phyloP scores from a whole-genome alignment of 2,329 filamentous ascomycete genomes.

The Penicillium expansum region DNA sequence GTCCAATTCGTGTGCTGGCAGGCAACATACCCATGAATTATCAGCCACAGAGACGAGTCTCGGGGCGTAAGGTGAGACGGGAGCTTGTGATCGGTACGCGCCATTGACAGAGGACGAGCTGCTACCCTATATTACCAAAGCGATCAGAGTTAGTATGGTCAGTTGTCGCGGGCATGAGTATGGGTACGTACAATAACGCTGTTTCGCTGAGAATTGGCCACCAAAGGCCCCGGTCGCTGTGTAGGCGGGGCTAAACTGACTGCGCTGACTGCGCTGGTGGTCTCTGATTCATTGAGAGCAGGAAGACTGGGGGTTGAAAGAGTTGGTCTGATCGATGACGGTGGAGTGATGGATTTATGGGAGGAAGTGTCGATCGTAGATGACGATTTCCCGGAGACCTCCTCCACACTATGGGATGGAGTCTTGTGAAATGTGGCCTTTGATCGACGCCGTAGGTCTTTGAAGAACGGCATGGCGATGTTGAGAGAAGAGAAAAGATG shows the following conservation, averaged over 20 bases:
- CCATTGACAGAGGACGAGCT: slow-evolving; percentile 35
- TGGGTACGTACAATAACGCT: slow-evolving; percentile 41
- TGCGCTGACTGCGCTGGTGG: slow-evolving; percentile 26
- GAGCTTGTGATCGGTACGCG: slow-evolving; percentile 51
- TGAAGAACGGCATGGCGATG: slow-evolving; percentile 61
- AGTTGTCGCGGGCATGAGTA: neutral
- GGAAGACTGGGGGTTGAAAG: slow-evolving; percentile 64
- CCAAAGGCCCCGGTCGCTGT: slow-evolving; percentile 47
- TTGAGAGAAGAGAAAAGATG: slow-evolving; percentile 6
- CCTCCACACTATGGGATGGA: slow-evolving; percentile 51
- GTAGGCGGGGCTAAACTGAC: slow-evolving; percentile 38
- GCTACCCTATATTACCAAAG: slow-evolving; percentile 32
- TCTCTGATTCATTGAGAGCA: slow-evolving; percentile 51
- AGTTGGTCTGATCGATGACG: slow-evolving; percentile 66
- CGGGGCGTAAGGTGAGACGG: slow-evolving; percentile 76
- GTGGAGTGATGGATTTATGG: slow-evolving; percentile 68
- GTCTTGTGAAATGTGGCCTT: slow-evolving; percentile 64
- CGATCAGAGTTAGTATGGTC: slow-evolving; percentile 6
- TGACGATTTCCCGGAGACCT: slow-evolving; percentile 62
- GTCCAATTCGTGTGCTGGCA: neutral
- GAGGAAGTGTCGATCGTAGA: slow-evolving; percentile 59
- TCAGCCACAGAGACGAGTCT: slow-evolving; percentile 75
- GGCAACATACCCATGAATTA: slow-evolving; percentile 71
- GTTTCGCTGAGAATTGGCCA: slow-evolving; percentile 41
- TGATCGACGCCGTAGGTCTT: slow-evolving; percentile 72